Conservation (phyloP, 129 eudicot genomes). For the Silybum marianum region DNA sequence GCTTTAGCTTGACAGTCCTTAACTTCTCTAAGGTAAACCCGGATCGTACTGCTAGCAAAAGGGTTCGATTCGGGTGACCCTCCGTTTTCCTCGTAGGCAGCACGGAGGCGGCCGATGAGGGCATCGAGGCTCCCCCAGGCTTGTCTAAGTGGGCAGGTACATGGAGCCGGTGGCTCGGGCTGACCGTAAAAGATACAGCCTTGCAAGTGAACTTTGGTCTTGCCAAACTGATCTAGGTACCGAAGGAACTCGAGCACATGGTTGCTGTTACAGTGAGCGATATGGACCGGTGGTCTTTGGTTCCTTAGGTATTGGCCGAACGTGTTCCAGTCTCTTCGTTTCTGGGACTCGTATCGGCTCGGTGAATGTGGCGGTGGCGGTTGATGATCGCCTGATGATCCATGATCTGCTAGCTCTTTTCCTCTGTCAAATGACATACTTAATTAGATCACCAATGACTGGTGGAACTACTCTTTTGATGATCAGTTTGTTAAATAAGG, state of each 20-base stretch:
- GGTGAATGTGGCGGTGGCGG: slow-evolving; percentile 41
- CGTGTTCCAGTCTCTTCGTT: slow-evolving; percentile 73
- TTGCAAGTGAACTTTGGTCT: slow-evolving; percentile 63
- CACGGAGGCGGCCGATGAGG: slow-evolving; percentile 66
- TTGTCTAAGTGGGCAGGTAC: slow-evolving; percentile 62
- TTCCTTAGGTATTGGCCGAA: slow-evolving; percentile 62
- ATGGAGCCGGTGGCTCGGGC: slow-evolving; percentile 77
- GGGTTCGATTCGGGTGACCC: slow-evolving; percentile 68
- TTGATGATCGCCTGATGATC: slow-evolving; percentile 33
- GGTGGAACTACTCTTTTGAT: slow-evolving; percentile 4
- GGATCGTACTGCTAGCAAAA: slow-evolving; percentile 54
- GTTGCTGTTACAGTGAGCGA: slow-evolving; percentile 57
- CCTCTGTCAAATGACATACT: slow-evolving; percentile 37
- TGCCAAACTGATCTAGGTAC: slow-evolving; percentile 69
- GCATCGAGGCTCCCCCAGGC: slow-evolving; percentile 86
- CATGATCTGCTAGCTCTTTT: slow-evolving; percentile 37
- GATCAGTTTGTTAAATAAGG: neutral
- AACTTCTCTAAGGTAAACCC: slow-evolving; percentile 58
- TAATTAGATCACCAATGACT: neutral
- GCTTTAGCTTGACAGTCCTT: slow-evolving; percentile 73
- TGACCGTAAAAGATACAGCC: slow-evolving; percentile 69
- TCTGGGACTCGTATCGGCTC: slow-evolving; percentile 74
- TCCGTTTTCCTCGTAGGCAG: slow-evolving; percentile 78
- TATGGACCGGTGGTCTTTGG: slow-evolving; percentile 53
- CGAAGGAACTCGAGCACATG: slow-evolving; percentile 65